Percentiles rank a stretch among this genome's conserved stretches.
Evolutionary conservation across 352 stramenopile genomes (phyloP).

Genomic region (Pythium oligandrum): DNA sequence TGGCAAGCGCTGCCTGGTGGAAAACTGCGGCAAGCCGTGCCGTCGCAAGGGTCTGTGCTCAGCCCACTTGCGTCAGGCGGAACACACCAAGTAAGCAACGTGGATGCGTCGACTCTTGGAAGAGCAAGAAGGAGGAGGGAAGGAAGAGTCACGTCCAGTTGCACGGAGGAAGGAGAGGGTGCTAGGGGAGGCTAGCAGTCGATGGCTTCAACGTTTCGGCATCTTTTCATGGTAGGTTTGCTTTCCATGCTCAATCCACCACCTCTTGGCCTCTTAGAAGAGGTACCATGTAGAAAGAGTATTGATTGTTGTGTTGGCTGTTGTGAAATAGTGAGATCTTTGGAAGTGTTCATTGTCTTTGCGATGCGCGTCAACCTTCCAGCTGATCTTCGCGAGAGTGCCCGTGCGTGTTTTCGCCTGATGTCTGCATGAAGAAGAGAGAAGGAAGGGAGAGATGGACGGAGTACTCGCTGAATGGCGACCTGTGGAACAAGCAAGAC

Average conservation of each 20-base stretch:
- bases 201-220: slow-evolving; percentile 26
- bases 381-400: too few relatives aligned
- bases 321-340: too few relatives aligned
- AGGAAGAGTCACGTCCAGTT: not conserved
- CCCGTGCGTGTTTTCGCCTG: too few relatives aligned
- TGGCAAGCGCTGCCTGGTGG: slow-evolving; percentile 72
- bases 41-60: slow-evolving; percentile 82
- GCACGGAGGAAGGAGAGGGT: slow-evolving; percentile 23
- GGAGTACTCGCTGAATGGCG: too few relatives aligned
- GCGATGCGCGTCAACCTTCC: too few relatives aligned
- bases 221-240: slow-evolving; percentile 26
- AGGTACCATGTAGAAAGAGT: too few relatives aligned
- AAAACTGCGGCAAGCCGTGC: slow-evolving; percentile 70
- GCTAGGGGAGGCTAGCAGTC: slow-evolving; percentile 15
- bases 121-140: slow-evolving; percentile 1
- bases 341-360: too few relatives aligned
- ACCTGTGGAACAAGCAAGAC: too few relatives aligned
- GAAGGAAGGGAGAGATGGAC: too few relatives aligned
- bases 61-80: slow-evolving; percentile 50
- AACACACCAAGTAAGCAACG: slow-evolving; percentile 22
- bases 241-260: slow-evolving; percentile 1
- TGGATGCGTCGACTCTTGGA: slow-evolving; percentile 3
- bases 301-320: too few relatives aligned
- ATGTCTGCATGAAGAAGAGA: too few relatives aligned
- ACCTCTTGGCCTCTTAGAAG: too few relatives aligned